A percentile compares a stretch with the other conserved stretches of the same genome.
Conservation (phyloP, 2,329 filamentous ascomycete species). For the Colletotrichum australisinense region DNA sequence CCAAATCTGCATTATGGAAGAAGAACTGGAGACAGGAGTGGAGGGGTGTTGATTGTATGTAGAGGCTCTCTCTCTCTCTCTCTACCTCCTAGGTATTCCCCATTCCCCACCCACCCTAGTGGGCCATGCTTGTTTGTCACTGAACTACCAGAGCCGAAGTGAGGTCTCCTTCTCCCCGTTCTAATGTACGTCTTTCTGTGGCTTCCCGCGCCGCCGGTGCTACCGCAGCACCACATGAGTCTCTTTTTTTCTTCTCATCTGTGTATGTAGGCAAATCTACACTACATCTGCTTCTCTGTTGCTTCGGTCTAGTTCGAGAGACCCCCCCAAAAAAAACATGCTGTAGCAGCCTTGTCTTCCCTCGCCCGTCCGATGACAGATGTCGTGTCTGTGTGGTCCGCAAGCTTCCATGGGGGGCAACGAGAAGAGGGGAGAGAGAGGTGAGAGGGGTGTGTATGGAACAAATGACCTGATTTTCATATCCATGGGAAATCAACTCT, state of each 20-base stretch:
- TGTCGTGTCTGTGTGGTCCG: slow-evolving; percentile 9
- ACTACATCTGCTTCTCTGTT: not conserved
- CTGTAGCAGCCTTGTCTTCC: not conserved
- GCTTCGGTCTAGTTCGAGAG: not conserved
- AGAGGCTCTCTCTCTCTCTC: too few relatives aligned
- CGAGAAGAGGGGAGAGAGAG: not conserved
- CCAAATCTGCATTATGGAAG: not conserved
- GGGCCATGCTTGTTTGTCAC: slow-evolving; percentile 4
- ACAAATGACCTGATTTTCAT: slow-evolving; percentile 2
- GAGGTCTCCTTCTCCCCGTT: not conserved
- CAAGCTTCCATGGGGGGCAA: not conserved
- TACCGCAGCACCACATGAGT: not conserved
- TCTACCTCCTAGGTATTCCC: not conserved
- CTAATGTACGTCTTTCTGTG: not conserved
- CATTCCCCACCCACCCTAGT: not conserved
- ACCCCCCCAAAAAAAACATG: not conserved
- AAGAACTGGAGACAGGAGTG: not conserved
- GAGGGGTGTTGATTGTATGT: too few relatives aligned
- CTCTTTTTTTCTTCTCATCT: not conserved
- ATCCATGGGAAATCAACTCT: not conserved
- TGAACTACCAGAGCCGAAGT: not conserved
- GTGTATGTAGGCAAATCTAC: not conserved
- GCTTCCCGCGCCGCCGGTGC: not conserved
- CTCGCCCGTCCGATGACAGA: slow-evolving; percentile 12
- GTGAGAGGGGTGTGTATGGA: slow-evolving; percentile 8